phyloP scores from a whole-genome alignment of 345 rosid species.

The Gossypium turneri region DNA sequence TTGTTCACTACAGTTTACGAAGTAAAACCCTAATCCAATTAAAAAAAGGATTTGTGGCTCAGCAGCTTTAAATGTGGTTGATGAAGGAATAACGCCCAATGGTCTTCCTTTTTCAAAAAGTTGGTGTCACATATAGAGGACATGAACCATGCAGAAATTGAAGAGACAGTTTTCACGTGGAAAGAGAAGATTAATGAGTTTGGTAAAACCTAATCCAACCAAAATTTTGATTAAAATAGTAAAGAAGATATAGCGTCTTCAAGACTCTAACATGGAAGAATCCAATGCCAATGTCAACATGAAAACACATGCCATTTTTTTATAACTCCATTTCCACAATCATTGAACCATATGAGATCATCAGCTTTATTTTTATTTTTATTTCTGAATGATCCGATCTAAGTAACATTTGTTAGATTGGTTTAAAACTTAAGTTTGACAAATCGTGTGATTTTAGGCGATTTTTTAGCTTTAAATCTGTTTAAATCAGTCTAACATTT shows the following conservation, averaged over 20 bases:
- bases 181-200: neutral
- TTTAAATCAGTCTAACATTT: too few relatives aligned
- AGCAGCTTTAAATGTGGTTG: neutral
- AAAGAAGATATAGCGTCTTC: neutral
- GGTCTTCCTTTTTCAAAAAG: neutral
- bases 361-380: too few relatives aligned
- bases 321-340: too few relatives aligned
- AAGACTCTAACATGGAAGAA: slow-evolving; percentile 13
- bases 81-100: neutral
- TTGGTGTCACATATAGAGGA: too few relatives aligned
- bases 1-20: neutral
- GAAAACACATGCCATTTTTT: too few relatives aligned
- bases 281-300: neutral
- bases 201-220: slow-evolving; percentile 1
- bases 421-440: too few relatives aligned
- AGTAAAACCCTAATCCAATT: neutral
- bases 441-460: rapidly evolving
- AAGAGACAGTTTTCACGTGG: slow-evolving; percentile 16
- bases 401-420: too few relatives aligned
- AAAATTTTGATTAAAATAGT: neutral
- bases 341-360: too few relatives aligned
- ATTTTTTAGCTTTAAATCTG: rapidly evolving
- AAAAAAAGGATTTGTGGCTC: neutral
- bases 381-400: too few relatives aligned
- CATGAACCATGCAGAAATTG: neutral